phyloP scores from a whole-genome alignment of 1,139 yeast genomes.

The Saccharomyces pastorianus region DNA sequence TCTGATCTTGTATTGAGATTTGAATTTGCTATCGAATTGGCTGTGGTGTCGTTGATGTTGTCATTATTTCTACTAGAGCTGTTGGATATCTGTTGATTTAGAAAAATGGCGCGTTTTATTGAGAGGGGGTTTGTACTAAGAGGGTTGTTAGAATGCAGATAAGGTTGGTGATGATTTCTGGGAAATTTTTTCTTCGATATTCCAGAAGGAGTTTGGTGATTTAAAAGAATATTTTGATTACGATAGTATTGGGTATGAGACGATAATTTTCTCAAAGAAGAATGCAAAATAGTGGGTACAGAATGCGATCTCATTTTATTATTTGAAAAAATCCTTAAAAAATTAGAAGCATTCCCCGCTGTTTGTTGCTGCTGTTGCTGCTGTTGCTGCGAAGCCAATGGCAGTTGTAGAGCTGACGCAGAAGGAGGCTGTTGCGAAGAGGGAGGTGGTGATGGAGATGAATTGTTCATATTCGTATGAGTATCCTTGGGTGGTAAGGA shows the following conservation, averaged over 20 bases:
- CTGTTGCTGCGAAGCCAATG: not conserved
- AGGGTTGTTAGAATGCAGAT: not conserved
- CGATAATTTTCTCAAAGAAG: slow-evolving; percentile 22
- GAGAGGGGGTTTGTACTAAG: not conserved
- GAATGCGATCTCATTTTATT: slow-evolving; percentile 24
- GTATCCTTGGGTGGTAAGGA: not conserved
- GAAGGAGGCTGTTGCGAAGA: not conserved
- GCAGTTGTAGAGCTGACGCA: not conserved
- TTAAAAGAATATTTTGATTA: not conserved
- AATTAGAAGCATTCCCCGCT: not conserved
- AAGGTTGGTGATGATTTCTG: not conserved
- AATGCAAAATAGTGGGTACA: slow-evolving; percentile 30
- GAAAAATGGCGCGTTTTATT: not conserved
- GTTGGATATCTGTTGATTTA: slow-evolving; percentile 2
- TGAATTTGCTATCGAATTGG: not conserved
- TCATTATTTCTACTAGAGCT: not conserved
- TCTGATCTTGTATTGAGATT: not conserved
- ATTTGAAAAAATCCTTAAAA: not conserved
- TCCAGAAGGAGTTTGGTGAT: not conserved
- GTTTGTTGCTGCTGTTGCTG: not conserved
- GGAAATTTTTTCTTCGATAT: not conserved
- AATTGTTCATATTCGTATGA: not conserved
- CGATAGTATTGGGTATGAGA: slow-evolving; percentile 3
- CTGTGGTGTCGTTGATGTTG: not conserved
- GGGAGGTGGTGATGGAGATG: not conserved